phyloP scores from a whole-genome alignment of 75 land plant genomes.

The Sequoiadendron giganteum region DNA sequence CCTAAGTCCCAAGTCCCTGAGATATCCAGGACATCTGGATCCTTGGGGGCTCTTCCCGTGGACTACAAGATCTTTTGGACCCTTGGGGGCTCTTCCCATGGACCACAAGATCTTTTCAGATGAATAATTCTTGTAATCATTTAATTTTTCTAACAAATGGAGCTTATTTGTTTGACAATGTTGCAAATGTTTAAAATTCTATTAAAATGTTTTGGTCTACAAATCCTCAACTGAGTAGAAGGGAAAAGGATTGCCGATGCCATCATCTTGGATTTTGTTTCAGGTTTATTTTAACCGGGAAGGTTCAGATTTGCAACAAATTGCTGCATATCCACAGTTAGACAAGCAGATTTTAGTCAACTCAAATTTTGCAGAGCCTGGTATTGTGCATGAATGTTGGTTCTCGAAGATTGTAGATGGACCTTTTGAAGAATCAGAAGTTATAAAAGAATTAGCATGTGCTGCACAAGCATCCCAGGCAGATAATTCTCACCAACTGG shows the following conservation, averaged over 20 bases:
- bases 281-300: neutral
- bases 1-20: too few relatives aligned
- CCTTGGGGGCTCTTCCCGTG: too few relatives aligned
- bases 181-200: neutral
- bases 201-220: neutral
- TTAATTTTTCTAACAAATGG: neutral
- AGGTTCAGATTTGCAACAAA: neutral
- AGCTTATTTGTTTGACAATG: neutral
- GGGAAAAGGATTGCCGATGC: neutral
- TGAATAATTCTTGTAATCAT: neutral
- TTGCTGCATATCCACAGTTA: neutral
- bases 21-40: too few relatives aligned
- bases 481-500: neutral
- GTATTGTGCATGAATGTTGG: neutral
- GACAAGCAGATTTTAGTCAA: neutral
- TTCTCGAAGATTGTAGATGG: neutral
- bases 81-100: too few relatives aligned
- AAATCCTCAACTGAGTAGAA: neutral
- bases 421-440: conserved; percentile 2
- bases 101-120: neutral
- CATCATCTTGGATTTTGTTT: neutral
- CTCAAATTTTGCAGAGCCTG: neutral
- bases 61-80: too few relatives aligned
- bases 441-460: neutral
- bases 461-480: neutral